Conservation (phyloP, 805 yeast species). For the Cyberlindnera suaveolens region DNA sequence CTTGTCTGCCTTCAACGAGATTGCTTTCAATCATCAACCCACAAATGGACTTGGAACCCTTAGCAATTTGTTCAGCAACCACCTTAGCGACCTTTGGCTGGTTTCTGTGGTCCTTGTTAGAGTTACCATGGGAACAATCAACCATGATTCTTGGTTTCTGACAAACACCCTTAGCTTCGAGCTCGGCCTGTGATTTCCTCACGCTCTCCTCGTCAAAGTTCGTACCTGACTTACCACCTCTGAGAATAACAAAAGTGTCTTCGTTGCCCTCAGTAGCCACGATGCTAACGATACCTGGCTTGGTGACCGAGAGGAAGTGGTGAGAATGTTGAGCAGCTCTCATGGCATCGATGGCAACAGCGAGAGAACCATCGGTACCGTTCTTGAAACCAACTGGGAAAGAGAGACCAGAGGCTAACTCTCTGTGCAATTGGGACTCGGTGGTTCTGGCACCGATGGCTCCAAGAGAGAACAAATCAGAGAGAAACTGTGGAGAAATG, state of each 20-base stretch:
- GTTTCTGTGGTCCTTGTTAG: constrained; percentile 82
- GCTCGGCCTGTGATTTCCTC: constrained; percentile 53
- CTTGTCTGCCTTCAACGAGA: constrained; percentile 88
- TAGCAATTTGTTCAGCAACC: constrained; percentile 71
- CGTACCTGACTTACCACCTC: constrained; percentile 95
- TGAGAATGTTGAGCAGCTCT: constrained; percentile 90
- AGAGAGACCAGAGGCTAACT: constrained; percentile 90
- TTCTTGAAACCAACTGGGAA: constrained; percentile 99
- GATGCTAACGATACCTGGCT: constrained; percentile 94
- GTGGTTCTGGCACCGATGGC: constrained; percentile 99
- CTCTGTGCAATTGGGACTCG: constrained; percentile 96
- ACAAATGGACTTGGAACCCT: constrained; percentile 71
- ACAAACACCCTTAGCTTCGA: constrained; percentile 37
- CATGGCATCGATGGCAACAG: constrained; percentile 92
- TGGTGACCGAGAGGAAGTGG: constrained; percentile 91
- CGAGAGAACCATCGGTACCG: constrained; percentile 94
- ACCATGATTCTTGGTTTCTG: constrained; percentile 73
- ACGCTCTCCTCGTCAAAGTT: constrained; percentile 80
- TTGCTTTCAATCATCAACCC: constrained; percentile 98
- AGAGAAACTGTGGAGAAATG: constrained; percentile 90
- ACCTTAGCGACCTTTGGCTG: constrained; percentile 84
- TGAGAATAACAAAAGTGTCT: constrained; percentile 82
- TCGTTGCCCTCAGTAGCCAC: constrained; percentile 92
- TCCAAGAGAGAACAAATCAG: constrained; percentile 91
- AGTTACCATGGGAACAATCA: constrained; percentile 97